Evolutionary conservation across 306 rosid genomes (phyloP).

Genomic region (Cajanus cajan): DNA sequence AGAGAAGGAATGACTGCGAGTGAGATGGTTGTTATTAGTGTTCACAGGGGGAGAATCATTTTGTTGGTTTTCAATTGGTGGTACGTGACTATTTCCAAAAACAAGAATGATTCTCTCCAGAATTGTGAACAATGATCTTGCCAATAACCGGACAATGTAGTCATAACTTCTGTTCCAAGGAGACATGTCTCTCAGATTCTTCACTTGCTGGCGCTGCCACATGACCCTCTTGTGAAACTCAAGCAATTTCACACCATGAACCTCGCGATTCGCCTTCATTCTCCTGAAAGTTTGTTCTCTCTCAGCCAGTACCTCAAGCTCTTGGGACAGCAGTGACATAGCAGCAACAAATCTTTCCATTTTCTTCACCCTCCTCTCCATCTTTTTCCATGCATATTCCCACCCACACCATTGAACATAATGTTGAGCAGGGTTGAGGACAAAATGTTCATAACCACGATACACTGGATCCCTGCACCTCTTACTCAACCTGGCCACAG

Average conservation of each 20-base stretch:
- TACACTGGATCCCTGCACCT: conserved; percentile 62
- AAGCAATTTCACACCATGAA: conserved; percentile 29
- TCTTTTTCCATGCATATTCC: conserved; percentile 77
- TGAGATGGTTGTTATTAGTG: conserved; percentile 18
- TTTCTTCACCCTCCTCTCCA: conserved; percentile 84
- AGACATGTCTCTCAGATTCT: conserved; percentile 52
- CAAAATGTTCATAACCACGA: conserved; percentile 57
- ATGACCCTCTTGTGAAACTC: conserved; percentile 59
- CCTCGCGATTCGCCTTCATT: conserved; percentile 40
- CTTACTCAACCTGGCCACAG: conserved; percentile 65
- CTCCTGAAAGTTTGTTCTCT: conserved; percentile 60
- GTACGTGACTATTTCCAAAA: conserved; percentile 44
- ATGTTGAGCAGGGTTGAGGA: conserved; percentile 47
- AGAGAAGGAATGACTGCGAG: conserved; percentile 44
- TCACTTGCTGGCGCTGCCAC: conserved; percentile 69
- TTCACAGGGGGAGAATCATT: background rate
- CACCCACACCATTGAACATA: conserved; percentile 59
- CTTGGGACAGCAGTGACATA: conserved; percentile 54
- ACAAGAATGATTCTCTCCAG: conserved; percentile 64
- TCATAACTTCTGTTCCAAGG: conserved; percentile 82
- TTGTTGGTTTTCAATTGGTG: conserved; percentile 22
- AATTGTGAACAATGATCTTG: conserved; percentile 75
- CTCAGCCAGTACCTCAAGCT: conserved; percentile 61
- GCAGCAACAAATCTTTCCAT: conserved; percentile 68
- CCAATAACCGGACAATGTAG: conserved; percentile 68